Conservation (phyloP, 2,329 filamentous ascomycete species). For the Aspergillus transmontanensis region DNA sequence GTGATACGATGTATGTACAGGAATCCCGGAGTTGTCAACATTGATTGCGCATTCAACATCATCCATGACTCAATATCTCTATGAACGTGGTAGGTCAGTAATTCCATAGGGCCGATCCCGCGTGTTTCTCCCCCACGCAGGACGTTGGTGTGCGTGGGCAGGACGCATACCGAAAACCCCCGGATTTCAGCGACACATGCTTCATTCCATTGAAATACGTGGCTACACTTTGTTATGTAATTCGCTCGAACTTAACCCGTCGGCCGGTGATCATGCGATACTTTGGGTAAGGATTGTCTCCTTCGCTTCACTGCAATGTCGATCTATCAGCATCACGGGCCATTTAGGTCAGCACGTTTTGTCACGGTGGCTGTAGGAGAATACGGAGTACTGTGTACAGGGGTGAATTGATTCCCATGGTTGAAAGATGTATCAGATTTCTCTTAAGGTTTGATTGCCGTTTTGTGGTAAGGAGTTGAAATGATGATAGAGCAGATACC, state of each 20-base stretch:
- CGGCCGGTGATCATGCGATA: conserved; percentile 12
- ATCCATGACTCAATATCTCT: background rate
- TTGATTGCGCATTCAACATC: background rate
- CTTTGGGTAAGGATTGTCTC: conserved; percentile 12
- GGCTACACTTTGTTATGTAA: conserved; percentile 12
- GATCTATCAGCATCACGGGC: conserved; percentile 13
- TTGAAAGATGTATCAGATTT: background rate
- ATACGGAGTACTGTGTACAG: too few species aligned
- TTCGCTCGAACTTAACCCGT: background rate
- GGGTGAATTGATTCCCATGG: background rate
- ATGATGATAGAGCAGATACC: conserved; percentile 1
- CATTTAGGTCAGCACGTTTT: conserved; percentile 7
- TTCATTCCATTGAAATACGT: background rate
- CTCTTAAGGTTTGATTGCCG: background rate
- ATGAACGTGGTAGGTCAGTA: background rate
- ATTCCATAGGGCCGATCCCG: conserved; percentile 4
- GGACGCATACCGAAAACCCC: conserved; percentile 19
- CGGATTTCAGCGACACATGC: conserved; percentile 12
- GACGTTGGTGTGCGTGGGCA: conserved; percentile 7
- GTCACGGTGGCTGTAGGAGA: background rate
- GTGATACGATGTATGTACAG: background rate
- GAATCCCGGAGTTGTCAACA: background rate
- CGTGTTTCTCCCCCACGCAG: conserved; percentile 11
- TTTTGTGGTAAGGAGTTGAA: background rate
- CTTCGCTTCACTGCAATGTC: conserved; percentile 16